A percentile compares a stretch with the other conserved stretches of the same genome.
phyloP scores from a whole-genome alignment of 2,329 filamentous ascomycete species.

The Scytalidium lignicola region DNA sequence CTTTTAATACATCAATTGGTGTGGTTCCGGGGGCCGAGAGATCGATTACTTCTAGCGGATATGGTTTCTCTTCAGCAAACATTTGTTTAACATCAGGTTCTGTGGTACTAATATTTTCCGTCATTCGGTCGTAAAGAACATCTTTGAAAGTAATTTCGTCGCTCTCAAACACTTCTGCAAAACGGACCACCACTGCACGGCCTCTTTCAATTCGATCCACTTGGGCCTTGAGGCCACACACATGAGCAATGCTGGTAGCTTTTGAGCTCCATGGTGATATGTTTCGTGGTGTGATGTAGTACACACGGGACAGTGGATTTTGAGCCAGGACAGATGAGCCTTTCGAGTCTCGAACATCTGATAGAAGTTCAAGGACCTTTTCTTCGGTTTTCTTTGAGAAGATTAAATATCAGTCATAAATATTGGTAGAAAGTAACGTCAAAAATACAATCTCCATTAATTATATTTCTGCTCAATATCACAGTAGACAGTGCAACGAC shows the following conservation, averaged over 20 bases:
- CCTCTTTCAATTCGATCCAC: slow-evolving; percentile 82
- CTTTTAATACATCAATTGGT: slow-evolving; percentile 67
- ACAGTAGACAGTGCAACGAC: slow-evolving; percentile 3
- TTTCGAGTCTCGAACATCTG: slow-evolving; percentile 8
- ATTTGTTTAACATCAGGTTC: slow-evolving; percentile 68
- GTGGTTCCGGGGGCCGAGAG: slow-evolving; percentile 61
- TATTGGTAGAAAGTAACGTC: no score
- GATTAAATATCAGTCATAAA: slow-evolving; percentile 4
- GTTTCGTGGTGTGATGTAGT: slow-evolving; percentile 72
- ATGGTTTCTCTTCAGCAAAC: slow-evolving; percentile 64
- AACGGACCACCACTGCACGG: slow-evolving; percentile 65
- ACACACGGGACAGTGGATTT: slow-evolving; percentile 12
- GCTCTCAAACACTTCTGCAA: slow-evolving; percentile 44
- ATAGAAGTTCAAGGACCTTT: slow-evolving; percentile 22
- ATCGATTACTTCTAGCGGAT: slow-evolving; percentile 68
- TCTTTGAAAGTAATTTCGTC: slow-evolving; percentile 58
- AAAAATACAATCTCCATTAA: no score
- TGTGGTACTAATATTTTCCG: slow-evolving; percentile 66
- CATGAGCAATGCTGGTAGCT: slow-evolving; percentile 87
- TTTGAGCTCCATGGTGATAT: slow-evolving; percentile 98
- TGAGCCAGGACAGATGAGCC: slow-evolving; percentile 4
- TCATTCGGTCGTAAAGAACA: slow-evolving; percentile 89
- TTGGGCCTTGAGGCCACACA: slow-evolving; percentile 71
- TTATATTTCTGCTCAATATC: neutral
- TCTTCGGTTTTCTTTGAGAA: slow-evolving; percentile 12